Evolutionary conservation across 768 basidiomycete genomes (phyloP).

Genomic region (Russula brevipes): DNA sequence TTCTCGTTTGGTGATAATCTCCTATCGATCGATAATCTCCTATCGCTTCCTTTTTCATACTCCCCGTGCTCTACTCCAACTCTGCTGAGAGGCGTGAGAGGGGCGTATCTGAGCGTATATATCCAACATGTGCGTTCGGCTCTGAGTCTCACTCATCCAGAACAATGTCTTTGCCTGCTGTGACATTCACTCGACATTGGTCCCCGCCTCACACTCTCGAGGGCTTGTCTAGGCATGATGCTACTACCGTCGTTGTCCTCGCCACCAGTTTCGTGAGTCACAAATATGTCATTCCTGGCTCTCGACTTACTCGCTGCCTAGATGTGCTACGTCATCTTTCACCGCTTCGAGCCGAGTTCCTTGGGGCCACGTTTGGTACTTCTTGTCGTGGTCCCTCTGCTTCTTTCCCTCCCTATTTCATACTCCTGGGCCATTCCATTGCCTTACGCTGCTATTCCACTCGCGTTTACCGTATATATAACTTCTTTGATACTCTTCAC

Average conservation of each 20-base stretch:
- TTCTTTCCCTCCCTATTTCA: constrained; percentile 10
- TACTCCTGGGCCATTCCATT: neutral
- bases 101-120: too few relatives aligned
- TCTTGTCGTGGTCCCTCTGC: constrained; percentile 2
- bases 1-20: too few relatives aligned
- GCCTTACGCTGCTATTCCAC: neutral
- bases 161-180: constrained; percentile 2
- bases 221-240: neutral
- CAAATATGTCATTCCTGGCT: neutral
- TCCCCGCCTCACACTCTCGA: neutral
- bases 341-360: constrained; percentile 8
- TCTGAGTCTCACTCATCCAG: too few relatives aligned
- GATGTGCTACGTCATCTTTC: constrained; percentile 8
- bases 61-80: too few relatives aligned
- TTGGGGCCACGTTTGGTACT: neutral
- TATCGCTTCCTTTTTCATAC: too few relatives aligned
- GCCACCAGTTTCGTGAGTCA: constrained; percentile 5
- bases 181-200: neutral
- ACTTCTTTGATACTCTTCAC: constrained; percentile 16
- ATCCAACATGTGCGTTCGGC: too few relatives aligned
- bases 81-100: too few relatives aligned
- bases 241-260: neutral
- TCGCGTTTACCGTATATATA: constrained; percentile 3
- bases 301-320: neutral
- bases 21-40: too few relatives aligned